Evolutionary conservation across 2,329 filamentous ascomycete genomes (phyloP).

Genomic region (Grosmannia clavigera): DNA sequence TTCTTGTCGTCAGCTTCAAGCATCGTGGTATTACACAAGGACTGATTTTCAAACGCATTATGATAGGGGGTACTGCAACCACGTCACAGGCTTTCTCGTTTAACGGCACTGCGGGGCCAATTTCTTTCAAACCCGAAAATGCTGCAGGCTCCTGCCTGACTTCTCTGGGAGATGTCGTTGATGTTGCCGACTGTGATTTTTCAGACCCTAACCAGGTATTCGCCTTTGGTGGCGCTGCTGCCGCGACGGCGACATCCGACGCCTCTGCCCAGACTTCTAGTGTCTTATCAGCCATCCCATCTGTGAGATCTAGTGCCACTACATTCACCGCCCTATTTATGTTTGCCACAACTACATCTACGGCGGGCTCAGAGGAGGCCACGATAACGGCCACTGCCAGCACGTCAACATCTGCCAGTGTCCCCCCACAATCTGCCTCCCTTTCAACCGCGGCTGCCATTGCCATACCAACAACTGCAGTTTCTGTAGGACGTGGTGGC

Average conservation of each 20-base stretch:
- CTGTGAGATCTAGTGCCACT: not conserved
- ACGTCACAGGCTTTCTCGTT: constrained; percentile 40
- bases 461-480: constrained; percentile 27
- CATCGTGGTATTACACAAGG: not conserved
- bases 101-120: constrained; percentile 26
- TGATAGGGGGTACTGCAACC: constrained; percentile 31
- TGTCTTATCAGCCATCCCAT: not conserved
- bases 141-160: constrained; percentile 33
- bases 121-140: constrained; percentile 33
- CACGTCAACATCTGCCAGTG: not conserved
- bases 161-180: constrained; percentile 29
- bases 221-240: constrained; percentile 13
- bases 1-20: not conserved
- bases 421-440: not conserved
- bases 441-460: constrained; percentile 11
- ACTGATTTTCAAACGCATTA: not conserved
- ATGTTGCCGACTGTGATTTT: constrained; percentile 29
- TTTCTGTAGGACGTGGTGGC: constrained; percentile 39
- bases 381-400: not conserved
- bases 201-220: constrained; percentile 31
- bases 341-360: not conserved
- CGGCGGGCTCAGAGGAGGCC: not conserved
- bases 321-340: not conserved
- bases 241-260: not conserved
- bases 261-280: not conserved